A percentile compares a stretch with the other conserved stretches of the same genome.
phyloP scores from a whole-genome alignment of 208 protist species.

The Acanthamoeba castellanii region DNA sequence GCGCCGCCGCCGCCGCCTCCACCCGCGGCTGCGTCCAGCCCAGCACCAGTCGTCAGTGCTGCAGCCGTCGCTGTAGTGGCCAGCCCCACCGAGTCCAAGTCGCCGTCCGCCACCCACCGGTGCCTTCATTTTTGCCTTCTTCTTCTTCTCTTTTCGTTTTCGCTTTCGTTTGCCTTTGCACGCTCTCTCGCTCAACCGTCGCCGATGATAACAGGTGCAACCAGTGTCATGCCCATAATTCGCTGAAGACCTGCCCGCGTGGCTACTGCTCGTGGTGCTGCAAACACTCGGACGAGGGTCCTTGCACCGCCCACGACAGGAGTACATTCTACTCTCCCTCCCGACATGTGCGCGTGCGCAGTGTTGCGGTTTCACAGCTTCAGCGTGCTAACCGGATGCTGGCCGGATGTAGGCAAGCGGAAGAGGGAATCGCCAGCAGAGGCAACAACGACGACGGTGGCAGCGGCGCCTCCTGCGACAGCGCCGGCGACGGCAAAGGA shows the following conservation, averaged over 20 bases:
- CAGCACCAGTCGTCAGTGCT: background rate
- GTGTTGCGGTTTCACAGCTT: background rate
- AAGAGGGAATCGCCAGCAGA: background rate
- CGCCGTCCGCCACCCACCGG: background rate
- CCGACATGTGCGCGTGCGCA: background rate
- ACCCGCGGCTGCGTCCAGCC: background rate
- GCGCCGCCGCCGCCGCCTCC: background rate
- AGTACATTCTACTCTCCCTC: background rate
- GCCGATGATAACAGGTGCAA: background rate
- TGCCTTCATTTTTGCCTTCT: background rate
- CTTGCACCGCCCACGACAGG: background rate
- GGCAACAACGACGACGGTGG: too few species aligned
- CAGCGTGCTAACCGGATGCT: too few species aligned
- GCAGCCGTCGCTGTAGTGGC: background rate
- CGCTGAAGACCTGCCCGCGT: background rate
- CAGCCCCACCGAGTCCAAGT: background rate
- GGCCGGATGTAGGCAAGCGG: background rate
- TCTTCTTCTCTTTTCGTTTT: background rate
- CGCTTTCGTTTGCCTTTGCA: background rate
- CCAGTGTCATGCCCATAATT: conserved; percentile 1
- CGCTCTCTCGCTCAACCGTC: background rate
- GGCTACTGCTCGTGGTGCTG: conserved; percentile 39
- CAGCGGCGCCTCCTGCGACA: background rate
- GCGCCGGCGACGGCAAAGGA: background rate
- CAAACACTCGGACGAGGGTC: conserved; percentile 25